Conservation (phyloP, 2,329 filamentous ascomycete species). For the Sphaerulina populicola region DNA sequence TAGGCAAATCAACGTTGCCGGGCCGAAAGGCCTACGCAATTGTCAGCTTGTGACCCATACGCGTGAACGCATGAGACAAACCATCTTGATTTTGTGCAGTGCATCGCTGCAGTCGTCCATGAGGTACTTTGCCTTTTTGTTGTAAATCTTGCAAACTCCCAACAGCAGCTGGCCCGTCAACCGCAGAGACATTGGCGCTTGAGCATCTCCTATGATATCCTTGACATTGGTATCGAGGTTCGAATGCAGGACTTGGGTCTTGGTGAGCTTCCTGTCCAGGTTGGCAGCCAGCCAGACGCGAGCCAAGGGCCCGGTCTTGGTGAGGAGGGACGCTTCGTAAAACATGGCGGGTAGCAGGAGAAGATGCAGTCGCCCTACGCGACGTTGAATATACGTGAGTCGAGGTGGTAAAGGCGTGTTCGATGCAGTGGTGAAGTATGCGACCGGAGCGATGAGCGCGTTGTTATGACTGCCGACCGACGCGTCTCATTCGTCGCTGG, state of each 20-base stretch:
- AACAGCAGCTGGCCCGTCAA: slow-evolving; percentile 88
- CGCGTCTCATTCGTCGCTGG: slow-evolving; percentile 7
- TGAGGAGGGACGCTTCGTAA: slow-evolving; percentile 90
- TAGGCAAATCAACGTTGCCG: slow-evolving; percentile 91
- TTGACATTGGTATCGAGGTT: slow-evolving; percentile 92
- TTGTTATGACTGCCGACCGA: slow-evolving; percentile 16
- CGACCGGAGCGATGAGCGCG: slow-evolving; percentile 15
- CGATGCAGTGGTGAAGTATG: slow-evolving; percentile 10
- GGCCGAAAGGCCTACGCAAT: slow-evolving; percentile 73
- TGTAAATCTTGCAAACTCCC: slow-evolving; percentile 95
- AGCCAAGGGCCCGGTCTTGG: slow-evolving; percentile 93
- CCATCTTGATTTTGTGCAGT: slow-evolving; percentile 97
- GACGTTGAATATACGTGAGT: slow-evolving; percentile 5
- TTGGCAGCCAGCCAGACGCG: slow-evolving; percentile 98
- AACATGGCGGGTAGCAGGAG: slow-evolving; percentile 59
- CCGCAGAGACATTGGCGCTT: slow-evolving; percentile 89
- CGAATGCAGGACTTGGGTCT: slow-evolving; percentile 88
- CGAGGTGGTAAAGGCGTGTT: neutral
- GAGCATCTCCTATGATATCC: slow-evolving; percentile 84
- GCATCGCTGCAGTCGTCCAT: slow-evolving; percentile 97
- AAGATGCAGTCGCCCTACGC: slow-evolving; percentile 9
- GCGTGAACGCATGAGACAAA: slow-evolving; percentile 38
- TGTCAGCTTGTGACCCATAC: neutral
- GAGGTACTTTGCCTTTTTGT: slow-evolving; percentile 90
- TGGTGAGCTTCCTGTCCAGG: slow-evolving; percentile 94